Base-by-base conservation (phyloP, 495 filamentous ascomycete genomes). In the Penicillium bialowiezense region DNA sequence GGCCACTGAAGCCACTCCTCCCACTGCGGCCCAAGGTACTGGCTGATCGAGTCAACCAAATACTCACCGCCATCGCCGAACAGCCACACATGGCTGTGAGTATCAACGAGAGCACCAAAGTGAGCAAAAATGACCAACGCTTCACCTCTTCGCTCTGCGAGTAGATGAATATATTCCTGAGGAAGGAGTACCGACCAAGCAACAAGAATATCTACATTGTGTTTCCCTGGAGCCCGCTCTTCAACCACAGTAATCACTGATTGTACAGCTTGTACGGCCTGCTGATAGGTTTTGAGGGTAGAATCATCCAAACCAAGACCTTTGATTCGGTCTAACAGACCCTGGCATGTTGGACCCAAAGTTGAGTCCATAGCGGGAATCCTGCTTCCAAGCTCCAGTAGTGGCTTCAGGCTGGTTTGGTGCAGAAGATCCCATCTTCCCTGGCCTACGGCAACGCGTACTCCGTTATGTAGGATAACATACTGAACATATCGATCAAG, bases 41-140 rank as follows among this genome's bases (percentile, higher is more conserved):
- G 33, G 13, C 21, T 34, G 12, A 58, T 44, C 1, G 48, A 58
- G 9, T 45, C 14, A n/a, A 60, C 42, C 19, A 58, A 8, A 31
- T 41, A 58, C 2, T 34, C 6, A 0, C 58, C 58, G 15, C 54
- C 58, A 44, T 60, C 58, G 19, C 39, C 18, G 43, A 51, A 51
- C 17, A 58, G 18, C 58, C 58, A 60, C 14, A 21, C 1, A 10
- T 52, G 18, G 3, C 48, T 51, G 4, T 34, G 41, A 1, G 23
- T 28, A 38, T 60, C 46, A 19, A 60, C 7, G 9, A 60, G 34
- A 4, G 40, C 47, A 13, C 41, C 58, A 38, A 48, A 60, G 37
- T 60, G 40, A 28, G 58, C 54, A 12, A 60, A 33, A 13, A 60
- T 58, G 15, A 54, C 51, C 19, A 60, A 40, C 2, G 50, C 50